Conservation (phyloP, 2,329 filamentous ascomycete species). For the Metarhizium brunneum region DNA sequence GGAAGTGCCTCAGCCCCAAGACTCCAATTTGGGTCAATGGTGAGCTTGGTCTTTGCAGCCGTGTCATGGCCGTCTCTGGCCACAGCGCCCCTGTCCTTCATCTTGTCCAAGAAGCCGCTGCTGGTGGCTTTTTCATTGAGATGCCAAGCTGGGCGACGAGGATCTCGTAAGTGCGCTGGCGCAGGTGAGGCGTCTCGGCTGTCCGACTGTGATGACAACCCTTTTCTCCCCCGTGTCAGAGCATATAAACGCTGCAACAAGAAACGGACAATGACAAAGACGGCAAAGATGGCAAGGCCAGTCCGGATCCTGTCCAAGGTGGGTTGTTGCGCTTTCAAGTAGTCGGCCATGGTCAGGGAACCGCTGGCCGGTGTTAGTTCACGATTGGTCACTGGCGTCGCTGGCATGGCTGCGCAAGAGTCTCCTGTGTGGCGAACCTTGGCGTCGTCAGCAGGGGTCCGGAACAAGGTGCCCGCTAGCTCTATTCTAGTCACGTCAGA, state of each 20-base stretch:
- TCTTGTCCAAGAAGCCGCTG: background rate
- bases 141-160: conserved; percentile 12
- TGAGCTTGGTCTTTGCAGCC: conserved; percentile 9
- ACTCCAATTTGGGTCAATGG: conserved; percentile 18
- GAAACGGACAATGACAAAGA: conserved; percentile 25
- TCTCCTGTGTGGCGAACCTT: background rate
- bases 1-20: conserved; percentile 16
- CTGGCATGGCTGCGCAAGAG: conserved; percentile 16
- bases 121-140: conserved; percentile 17
- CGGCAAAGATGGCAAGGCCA: conserved; percentile 23
- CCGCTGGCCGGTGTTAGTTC: conserved; percentile 19
- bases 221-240: background rate
- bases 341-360: conserved; percentile 16
- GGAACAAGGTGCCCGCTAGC: background rate
- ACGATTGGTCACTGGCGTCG: conserved; percentile 22
- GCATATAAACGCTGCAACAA: conserved; percentile 15
- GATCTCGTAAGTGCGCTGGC: conserved; percentile 9
- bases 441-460: conserved; percentile 2
- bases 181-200: conserved; percentile 4
- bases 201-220: background rate
- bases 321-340: conserved; percentile 22
- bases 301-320: conserved; percentile 17
- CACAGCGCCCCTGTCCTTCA: conserved; percentile 3
- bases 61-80: conserved; percentile 8
- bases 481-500: background rate